phyloP scores from a whole-genome alignment of 371 early-diverging fungal species.

The Circinella umbellata region DNA sequence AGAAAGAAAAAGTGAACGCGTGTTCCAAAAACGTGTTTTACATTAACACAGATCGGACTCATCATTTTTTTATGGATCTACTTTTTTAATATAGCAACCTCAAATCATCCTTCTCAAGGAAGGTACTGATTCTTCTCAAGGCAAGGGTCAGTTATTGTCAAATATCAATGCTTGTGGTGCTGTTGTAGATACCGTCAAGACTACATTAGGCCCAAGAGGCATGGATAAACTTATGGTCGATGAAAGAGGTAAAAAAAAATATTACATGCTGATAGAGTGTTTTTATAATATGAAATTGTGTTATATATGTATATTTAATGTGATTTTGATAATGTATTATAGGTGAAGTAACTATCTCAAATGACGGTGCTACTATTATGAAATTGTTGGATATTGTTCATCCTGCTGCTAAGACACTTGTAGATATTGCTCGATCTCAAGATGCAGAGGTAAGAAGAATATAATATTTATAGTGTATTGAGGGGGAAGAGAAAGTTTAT shows the following conservation, averaged over 20 bases:
- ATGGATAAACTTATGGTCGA: constrained; percentile 99
- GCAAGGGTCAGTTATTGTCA: constrained; percentile 96
- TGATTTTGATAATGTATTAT: not conserved
- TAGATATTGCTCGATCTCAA: constrained; percentile 98
- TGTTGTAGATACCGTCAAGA: constrained; percentile 95
- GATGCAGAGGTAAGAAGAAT: constrained; percentile 91
- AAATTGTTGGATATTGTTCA: constrained; percentile 98
- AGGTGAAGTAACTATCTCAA: constrained; percentile 97
- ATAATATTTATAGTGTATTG: not conserved
- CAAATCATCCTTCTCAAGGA: constrained; percentile 99
- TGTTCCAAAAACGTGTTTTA: not conserved
- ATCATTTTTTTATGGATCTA: not conserved
- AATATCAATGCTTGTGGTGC: constrained; percentile 98
- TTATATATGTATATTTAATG: not conserved
- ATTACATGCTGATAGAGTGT: not conserved
- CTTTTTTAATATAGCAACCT: constrained; percentile 75
- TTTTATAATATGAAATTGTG: too few species aligned
- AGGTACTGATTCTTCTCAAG: constrained; percentile 99
- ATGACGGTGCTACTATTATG: constrained; percentile 99
- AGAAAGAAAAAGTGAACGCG: not conserved
- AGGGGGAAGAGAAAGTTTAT: not conserved
- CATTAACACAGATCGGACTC: not conserved
- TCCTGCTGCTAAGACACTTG: constrained; percentile 98
- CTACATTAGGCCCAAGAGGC: constrained; percentile 99
- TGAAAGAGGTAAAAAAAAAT: constrained; percentile 66